These are phyloP conservation scores for Stipa capillata DNA, from an alignment of 176 grass and related monocot genomes.

Conservation along the genomic window DNA sequence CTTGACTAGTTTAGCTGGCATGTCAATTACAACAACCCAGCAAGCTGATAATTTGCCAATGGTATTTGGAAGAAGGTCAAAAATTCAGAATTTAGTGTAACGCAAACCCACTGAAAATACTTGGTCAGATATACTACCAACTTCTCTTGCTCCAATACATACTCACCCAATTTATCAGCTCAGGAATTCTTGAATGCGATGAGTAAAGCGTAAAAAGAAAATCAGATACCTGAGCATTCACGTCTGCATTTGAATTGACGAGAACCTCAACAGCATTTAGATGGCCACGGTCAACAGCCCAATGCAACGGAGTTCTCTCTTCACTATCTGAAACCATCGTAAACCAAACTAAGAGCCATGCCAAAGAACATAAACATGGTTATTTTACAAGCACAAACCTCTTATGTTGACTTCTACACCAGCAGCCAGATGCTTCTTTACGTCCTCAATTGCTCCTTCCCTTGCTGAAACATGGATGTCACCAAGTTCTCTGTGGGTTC, in stretches of 20 bases:
- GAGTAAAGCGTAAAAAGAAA: neutral
- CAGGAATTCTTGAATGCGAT: neutral
- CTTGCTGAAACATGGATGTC: conserved; percentile 84
- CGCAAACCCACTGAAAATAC: neutral
- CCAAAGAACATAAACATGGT: neutral
- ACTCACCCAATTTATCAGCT: neutral
- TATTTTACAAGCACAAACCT: conserved; percentile 56
- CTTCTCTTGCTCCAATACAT: neutral
- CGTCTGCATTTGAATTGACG: conserved; percentile 65
- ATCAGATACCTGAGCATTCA: conserved; percentile 76
- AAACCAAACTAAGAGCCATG: conserved; percentile 3
- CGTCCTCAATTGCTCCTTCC: conserved; percentile 72
- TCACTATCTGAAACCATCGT: conserved; percentile 85
- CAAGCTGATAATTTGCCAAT: neutral
- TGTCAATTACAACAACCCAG: neutral
- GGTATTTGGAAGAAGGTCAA: neutral
- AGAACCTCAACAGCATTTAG: conserved; percentile 56
- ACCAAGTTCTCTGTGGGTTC: conserved; percentile 56
- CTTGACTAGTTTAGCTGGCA: neutral
- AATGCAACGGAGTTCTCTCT: conserved; percentile 89
- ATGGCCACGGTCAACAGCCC: conserved; percentile 97
- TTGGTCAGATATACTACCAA: neutral
- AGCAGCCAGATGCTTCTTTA: conserved; percentile 52
- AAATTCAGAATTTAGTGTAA: neutral
- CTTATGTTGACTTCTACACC: conserved; percentile 68